Base-by-base conservation (phyloP, 2,329 filamentous ascomycete species). In the Pseudocercospora vitis region DNA sequence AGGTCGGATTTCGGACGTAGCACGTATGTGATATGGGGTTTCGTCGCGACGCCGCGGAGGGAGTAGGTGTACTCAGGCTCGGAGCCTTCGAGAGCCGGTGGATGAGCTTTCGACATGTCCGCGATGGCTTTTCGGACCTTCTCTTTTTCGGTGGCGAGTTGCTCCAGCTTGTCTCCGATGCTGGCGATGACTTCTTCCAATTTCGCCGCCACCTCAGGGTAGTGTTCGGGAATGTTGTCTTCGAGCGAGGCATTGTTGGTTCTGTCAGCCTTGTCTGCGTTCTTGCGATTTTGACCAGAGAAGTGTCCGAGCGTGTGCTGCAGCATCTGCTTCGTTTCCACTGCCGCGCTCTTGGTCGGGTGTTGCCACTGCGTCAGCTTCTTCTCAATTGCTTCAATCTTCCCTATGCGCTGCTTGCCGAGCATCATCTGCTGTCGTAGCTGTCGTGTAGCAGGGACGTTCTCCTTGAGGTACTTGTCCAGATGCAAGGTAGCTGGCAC, bases 391-490 rank as follows among this genome's bases (percentile, higher is more conserved):
- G 59, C 55, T 2, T 71, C 68, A 7, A 77, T 68, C 21, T 64
- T 66, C 11, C 56, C 58, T 28, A 68, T 48, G 1, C 62, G 59
- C 24, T 50, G 50, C 46, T 69, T 69, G 40, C 65, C 66, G 24
- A 69, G 56, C 18, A 63, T 64, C 51, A 72, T 72, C 16, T 74
- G 62, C 19, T 63, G 57, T n/a, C 79, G 76, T 53, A 83, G 75
- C 7, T 74, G 71, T 37, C 73, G 73, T 12, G 79, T 74, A 7
- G 74, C 63, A 1, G 73, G 72, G 51, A 75, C 72, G 54, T 79
- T 81, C 56, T 74, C 71, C 45, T 79, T 73, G 40, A 84, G 70
- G 64, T 86, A 86, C 40, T 82, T 76, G 68, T 86, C 83, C 3
- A 80, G 75, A 58, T 82, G 83, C 62, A 83, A 77, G 1, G 74